Evolutionary conservation across 2,329 filamentous ascomycete species (phyloP).

Genomic region (Colletotrichum sp.): DNA sequence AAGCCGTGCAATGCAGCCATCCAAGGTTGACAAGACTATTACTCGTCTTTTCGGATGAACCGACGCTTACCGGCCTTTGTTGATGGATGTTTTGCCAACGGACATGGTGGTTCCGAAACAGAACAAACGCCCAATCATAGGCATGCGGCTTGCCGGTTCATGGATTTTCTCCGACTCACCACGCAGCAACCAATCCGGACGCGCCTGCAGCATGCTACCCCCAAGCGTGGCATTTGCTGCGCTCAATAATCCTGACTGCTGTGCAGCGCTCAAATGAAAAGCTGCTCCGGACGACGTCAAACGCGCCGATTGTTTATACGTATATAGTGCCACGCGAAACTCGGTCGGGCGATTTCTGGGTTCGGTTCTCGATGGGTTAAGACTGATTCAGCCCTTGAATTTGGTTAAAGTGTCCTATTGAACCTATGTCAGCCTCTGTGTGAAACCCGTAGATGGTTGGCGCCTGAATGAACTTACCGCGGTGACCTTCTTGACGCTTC

Average conservation of each 20-base stretch:
- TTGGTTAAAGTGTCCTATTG: conserved; percentile 67
- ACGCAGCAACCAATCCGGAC: background rate
- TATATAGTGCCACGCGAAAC: background rate
- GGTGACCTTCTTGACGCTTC: conserved; percentile 78
- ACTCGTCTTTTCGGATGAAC: background rate
- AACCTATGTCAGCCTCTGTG: background rate
- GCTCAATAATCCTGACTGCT: background rate
- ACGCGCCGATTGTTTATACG: background rate
- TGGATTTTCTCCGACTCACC: background rate
- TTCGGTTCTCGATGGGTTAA: background rate
- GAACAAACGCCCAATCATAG: background rate
- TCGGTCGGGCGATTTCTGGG: background rate
- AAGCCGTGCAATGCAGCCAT: background rate
- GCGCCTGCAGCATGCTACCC: background rate
- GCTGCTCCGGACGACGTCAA: background rate
- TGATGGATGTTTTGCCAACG: background rate
- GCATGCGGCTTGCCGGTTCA: background rate
- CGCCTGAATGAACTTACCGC: conserved; percentile 57
- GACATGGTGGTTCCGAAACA: background rate
- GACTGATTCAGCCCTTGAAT: conserved; percentile 60
- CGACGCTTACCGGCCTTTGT: background rate
- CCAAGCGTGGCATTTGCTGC: background rate
- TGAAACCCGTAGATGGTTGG: background rate
- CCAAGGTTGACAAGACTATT: background rate
- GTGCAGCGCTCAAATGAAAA: background rate